phyloP scores from a whole-genome alignment of 768 basidiomycete species.

The Clitopilus hobsonii region DNA sequence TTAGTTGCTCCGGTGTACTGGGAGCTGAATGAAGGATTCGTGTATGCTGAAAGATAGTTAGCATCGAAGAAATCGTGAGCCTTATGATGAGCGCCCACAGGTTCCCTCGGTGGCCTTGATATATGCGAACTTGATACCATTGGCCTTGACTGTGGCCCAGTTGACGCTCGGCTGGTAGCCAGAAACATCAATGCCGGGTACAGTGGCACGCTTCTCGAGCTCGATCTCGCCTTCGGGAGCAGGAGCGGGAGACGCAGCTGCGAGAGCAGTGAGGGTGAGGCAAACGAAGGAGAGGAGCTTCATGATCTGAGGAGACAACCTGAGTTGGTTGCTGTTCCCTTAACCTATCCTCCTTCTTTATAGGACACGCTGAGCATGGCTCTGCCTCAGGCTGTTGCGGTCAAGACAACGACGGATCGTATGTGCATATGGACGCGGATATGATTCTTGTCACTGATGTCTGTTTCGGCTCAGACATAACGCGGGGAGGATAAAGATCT shows the following conservation, averaged over 20 bases:
- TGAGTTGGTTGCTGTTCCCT: neutral
- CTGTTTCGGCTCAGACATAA: too few relatives aligned
- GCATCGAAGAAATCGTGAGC: neutral
- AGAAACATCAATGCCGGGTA: conserved; percentile 1
- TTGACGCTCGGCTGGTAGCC: conserved; percentile 38
- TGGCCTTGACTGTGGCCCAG: conserved; percentile 46
- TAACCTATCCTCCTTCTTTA: too few relatives aligned
- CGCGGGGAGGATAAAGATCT: too few relatives aligned
- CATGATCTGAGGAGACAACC: conserved; percentile 6
- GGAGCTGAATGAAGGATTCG: conserved; percentile 36
- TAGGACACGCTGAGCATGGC: too few relatives aligned
- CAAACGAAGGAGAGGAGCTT: conserved; percentile 12
- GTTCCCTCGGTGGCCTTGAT: conserved; percentile 62
- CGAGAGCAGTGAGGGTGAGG: conserved; percentile 11
- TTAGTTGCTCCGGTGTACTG: conserved; percentile 56
- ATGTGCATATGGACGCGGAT: too few relatives aligned
- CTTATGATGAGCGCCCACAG: conserved; percentile 1
- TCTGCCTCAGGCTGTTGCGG: too few relatives aligned
- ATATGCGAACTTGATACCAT: conserved; percentile 51
- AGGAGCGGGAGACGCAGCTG: conserved; percentile 5
- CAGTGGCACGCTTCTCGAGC: conserved; percentile 16
- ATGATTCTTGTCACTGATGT: too few relatives aligned
- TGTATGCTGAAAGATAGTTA: conserved; percentile 25
- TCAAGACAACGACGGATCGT: too few relatives aligned
- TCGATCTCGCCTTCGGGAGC: neutral